Percentiles rank a stretch among this genome's conserved stretches.
Evolutionary conservation across 225 moss, liverwort and hornwort species (phyloP).

Genomic region (Neckera pumila): DNA sequence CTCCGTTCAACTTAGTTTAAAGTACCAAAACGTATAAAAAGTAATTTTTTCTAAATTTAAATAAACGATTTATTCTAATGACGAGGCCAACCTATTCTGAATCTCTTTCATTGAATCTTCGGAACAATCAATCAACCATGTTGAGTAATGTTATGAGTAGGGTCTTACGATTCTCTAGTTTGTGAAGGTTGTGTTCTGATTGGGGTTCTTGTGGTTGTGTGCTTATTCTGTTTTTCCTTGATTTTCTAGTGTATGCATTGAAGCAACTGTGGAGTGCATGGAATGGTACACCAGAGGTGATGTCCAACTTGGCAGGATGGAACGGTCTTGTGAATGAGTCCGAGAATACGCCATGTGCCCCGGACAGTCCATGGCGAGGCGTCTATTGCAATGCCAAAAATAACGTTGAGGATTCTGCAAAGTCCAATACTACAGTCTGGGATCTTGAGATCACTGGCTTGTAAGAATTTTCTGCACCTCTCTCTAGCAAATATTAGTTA

Average conservation of each 20-base stretch:
- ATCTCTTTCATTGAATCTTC: neutral
- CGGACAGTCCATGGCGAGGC: constrained; percentile 10
- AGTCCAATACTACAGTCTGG: neutral
- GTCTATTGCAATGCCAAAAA: constrained; percentile 5
- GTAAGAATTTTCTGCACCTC: neutral
- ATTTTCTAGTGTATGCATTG: constrained; percentile 3
- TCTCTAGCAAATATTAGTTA: neutral
- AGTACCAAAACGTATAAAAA: neutral
- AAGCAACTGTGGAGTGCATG: constrained; percentile 9
- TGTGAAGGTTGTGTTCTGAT: neutral
- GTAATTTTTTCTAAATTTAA: too few species aligned
- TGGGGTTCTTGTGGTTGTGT: neutral
- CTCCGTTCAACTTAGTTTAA: neutral
- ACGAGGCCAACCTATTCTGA: too few species aligned
- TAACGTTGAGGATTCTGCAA: neutral
- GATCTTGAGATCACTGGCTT: constrained; percentile 13
- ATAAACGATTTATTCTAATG: neutral
- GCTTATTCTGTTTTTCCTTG: neutral
- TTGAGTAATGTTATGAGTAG: neutral
- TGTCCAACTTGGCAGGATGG: constrained; percentile 21
- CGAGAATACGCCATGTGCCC: neutral
- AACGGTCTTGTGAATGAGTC: neutral
- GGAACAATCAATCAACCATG: neutral
- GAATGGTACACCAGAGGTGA: neutral
- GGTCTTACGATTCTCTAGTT: neutral